A percentile compares a stretch with the other conserved stretches of the same genome.
Evolutionary conservation across 257 asterid genomes (phyloP).

Genomic region (Galeopsis tetrahit): DNA sequence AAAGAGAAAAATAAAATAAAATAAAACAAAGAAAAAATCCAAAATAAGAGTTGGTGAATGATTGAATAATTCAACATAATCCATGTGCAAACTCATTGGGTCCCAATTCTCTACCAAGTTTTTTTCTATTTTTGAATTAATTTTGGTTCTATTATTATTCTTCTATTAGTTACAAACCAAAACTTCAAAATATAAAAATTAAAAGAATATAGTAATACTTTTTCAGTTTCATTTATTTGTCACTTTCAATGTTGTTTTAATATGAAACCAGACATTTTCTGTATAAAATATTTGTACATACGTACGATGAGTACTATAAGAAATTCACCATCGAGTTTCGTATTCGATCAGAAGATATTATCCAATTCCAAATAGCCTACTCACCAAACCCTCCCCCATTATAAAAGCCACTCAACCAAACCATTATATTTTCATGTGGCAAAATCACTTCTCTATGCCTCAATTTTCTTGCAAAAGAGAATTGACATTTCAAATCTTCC

Average conservation of each 20-base stretch:
- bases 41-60: slow-evolving; percentile 30
- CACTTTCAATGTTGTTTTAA: too few relatives aligned
- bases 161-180: too few relatives aligned
- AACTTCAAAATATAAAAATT: too few relatives aligned
- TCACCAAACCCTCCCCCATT: slow-evolving; percentile 17
- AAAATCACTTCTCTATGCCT: not conserved
- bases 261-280: too few relatives aligned
- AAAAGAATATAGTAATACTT: too few relatives aligned
- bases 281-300: too few relatives aligned
- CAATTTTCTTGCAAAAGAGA: not conserved
- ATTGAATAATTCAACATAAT: slow-evolving; percentile 23
- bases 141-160: too few relatives aligned
- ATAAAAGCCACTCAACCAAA: slow-evolving; percentile 29
- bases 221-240: too few relatives aligned
- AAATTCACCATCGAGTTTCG: too few relatives aligned
- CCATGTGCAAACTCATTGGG: slow-evolving; percentile 31
- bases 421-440: not conserved
- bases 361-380: not conserved
- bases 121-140: not conserved
- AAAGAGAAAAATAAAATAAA: not conserved
- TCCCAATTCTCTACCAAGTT: not conserved
- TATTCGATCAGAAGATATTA: too few relatives aligned
- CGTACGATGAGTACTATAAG: too few relatives aligned
- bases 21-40: not conserved
- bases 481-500: slow-evolving; percentile 6